phyloP scores from a whole-genome alignment of 495 filamentous ascomycete genomes.

The Daldinia concentrica region DNA sequence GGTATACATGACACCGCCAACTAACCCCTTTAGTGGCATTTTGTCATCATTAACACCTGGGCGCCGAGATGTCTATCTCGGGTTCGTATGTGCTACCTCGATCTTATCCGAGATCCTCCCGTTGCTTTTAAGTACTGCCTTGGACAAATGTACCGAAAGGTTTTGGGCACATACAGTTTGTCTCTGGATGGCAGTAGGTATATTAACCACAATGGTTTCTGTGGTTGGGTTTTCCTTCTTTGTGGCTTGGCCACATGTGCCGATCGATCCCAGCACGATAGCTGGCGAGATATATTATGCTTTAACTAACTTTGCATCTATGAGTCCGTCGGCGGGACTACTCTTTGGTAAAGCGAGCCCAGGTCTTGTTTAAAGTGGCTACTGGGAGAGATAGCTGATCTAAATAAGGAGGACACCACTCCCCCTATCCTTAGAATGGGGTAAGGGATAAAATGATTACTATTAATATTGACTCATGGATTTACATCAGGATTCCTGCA shows the following conservation, averaged over 20 bases:
- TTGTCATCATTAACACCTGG: conserved; percentile 28
- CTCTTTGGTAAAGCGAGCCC: conserved; percentile 20
- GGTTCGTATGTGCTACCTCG: conserved; percentile 35
- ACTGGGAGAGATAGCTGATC: neutral
- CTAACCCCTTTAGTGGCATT: conserved; percentile 47
- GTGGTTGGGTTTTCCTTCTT: conserved; percentile 44
- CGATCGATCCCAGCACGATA: conserved; percentile 48
- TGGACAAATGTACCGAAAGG: conserved; percentile 42
- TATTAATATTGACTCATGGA: too few species aligned
- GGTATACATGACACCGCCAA: conserved; percentile 32
- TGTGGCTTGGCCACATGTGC: conserved; percentile 46
- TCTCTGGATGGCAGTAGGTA: conserved; percentile 39
- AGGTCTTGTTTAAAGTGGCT: conserved; percentile 11
- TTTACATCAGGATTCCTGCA: too few species aligned
- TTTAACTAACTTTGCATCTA: conserved; percentile 13
- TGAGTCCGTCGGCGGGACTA: conserved; percentile 30
- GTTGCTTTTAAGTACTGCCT: conserved; percentile 43
- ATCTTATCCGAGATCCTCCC: conserved; percentile 48
- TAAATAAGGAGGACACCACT: too few species aligned
- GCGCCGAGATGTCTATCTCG: conserved; percentile 43
- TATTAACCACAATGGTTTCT: conserved; percentile 45
- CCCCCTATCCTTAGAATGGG: too few species aligned
- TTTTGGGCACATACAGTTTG: conserved; percentile 39
- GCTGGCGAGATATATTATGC: conserved; percentile 47
- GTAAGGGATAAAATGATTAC: too few species aligned